Base-by-base conservation (phyloP, 1,284 basidiomycete species). In the Coriolopsis trogii region DNA sequence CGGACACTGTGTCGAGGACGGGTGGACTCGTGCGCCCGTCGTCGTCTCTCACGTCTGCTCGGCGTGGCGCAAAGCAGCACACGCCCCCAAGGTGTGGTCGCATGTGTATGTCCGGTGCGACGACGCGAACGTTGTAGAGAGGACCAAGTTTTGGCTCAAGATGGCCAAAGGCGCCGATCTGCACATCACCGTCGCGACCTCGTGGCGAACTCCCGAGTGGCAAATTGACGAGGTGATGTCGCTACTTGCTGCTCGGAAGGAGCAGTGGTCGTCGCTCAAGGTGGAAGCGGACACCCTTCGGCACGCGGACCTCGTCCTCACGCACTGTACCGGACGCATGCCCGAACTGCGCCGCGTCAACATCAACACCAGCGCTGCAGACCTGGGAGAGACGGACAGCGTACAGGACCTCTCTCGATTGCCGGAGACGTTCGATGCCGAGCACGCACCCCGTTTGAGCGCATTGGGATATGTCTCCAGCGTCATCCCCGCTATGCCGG, bases 41-140 rank as follows among this genome's bases (percentile, higher is more conserved):
- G 71, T 74, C 38, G 74, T 75, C 36, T 84, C 82, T 12, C 80
- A 84, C 44, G 82, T 85, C 29, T 87, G 82, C 59, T 74, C 77
- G 3, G 69, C 77, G 48, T 87, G 84, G 84, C 73, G 82, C 45
- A 73, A 70, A 57, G 82, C 81, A 0, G 72, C 80, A 5, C 67
- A 65, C 42, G 70, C 72, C 28, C 80, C 83, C 21, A 70, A 72
- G 20, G 75, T 84, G 25, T 87, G 84, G 84, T 81, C 81, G 4
- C 70, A 78, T 56, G 58, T 86, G 46, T 79, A 81, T 52, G 70
- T 84, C 36, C 73, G 82, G 56, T 72, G 74, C 49, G 75, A 80
- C 59, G 69, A 72, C 31, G 64, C 70, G 13, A 67, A 79, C 55
- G 72, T 77, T 25, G 67, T 70, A 48, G 66, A 68, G 1, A 73